These are phyloP conservation scores for Rhamnella rubrinervis DNA, from an alignment of 331 rosid species.

Conservation along the genomic window DNA sequence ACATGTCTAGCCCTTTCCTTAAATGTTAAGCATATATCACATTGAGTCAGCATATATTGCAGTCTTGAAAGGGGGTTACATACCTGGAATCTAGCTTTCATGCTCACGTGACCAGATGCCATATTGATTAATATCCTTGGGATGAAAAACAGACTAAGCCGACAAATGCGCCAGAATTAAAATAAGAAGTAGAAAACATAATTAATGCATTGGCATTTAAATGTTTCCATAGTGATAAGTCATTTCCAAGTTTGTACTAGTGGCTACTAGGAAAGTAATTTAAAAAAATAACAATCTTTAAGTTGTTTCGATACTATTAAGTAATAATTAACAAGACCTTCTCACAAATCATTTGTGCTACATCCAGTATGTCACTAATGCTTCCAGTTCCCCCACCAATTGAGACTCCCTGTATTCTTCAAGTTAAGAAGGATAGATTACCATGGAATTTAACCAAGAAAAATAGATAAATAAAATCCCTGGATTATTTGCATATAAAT, in stretches of 20 bases:
- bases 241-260: constrained; percentile 11
- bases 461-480: not conserved
- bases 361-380: constrained; percentile 75
- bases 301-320: constrained; percentile 6
- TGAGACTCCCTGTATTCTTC: constrained; percentile 71
- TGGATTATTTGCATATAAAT: constrained; percentile 14
- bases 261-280: constrained; percentile 10
- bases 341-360: constrained; percentile 81
- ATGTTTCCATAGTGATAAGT: not conserved
- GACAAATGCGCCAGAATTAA: constrained; percentile 65
- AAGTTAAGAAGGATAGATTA: constrained; percentile 25
- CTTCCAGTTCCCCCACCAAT: constrained; percentile 97
- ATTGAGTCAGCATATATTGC: constrained; percentile 8
- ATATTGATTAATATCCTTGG: constrained; percentile 91
- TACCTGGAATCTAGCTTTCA: constrained; percentile 96
- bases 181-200: not conserved
- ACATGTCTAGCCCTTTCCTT: constrained; percentile 6
- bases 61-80: constrained; percentile 11
- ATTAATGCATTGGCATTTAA: not conserved
- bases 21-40: not conserved
- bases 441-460: constrained; percentile 13
- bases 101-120: constrained; percentile 99
- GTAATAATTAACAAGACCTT: constrained; percentile 51
- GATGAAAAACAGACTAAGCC: constrained; percentile 95
- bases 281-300: constrained; percentile 14